Evolutionary conservation across 148 eudicot genomes (phyloP), one percentile per base, ranked within the genome.

Genomic region (Selenicereus undatus): DNA sequence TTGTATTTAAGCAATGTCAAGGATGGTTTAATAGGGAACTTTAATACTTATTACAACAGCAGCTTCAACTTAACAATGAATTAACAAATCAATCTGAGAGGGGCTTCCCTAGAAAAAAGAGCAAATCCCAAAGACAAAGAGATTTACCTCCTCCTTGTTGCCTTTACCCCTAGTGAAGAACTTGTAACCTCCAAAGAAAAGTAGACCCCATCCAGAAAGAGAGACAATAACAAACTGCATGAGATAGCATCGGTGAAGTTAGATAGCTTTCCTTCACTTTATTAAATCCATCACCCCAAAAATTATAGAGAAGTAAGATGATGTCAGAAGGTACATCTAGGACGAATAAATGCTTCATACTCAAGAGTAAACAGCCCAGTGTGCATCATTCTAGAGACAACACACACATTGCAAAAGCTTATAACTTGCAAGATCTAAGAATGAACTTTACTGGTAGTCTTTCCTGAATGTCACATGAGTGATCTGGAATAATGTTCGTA

Each of bases 211-310:
- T 76, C 98, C 98, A 74, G 93, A 3, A 82, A 92, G 89, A 80
- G 98, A 94, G 52, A 88, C 90, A 45, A 94, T 91, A 78, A 94
- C 98, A 83, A 94, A 92, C 98, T 94, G 90, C 91, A 76, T 12
- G 13, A 54, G 21, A 83, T 77, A 83, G 43, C 11, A 50, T 13
- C 78, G 51, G 39, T 56, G 27, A 77, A 82, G 65, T 80, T 76
- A 76, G 16, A 82, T 36, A 30, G 48, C 82, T 75, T 8, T 21
- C 12, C 71, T 32, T 45, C 17, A 76, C 32, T 3, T 5, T 14
- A 12, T 74, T 5, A 17, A 30, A 0, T 21, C 0, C 70, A 64
- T 22, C 32, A 69, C 56, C 51, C 71, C n/a, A 29, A 50, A 65
- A 50, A 26, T 8, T 14, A 74, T 26, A 30, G 16, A 5, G 50